A percentile compares a stretch with the other conserved stretches of the same genome.
Conservation (phyloP, 2,329 filamentous ascomycete genomes). For the Dactylellina sp. region DNA sequence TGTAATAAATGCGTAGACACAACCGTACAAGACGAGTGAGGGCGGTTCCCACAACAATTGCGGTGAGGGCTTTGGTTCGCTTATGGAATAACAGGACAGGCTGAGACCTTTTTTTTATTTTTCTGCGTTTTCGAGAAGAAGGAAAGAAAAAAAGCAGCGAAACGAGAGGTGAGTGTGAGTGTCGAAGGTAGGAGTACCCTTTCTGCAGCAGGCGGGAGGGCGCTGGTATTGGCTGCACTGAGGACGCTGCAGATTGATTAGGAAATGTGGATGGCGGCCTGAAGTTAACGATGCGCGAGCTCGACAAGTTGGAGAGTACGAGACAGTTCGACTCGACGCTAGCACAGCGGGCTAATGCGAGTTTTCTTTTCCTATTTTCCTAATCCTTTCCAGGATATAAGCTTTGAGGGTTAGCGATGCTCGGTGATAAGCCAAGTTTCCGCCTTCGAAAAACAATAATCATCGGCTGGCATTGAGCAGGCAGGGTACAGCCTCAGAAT, state of each 20-base stretch:
- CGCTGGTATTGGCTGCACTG: constrained; percentile 13
- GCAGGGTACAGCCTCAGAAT: constrained; percentile 4
- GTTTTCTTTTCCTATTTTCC: constrained; percentile 20
- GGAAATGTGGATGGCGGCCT: constrained; percentile 18
- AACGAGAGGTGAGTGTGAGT: background rate
- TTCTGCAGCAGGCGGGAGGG: constrained; percentile 1
- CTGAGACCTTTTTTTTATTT: constrained; percentile 8
- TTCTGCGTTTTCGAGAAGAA: constrained; percentile 5
- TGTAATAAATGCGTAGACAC: constrained; percentile 19
- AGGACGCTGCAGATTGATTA: background rate
- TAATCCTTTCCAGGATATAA: constrained; percentile 43
- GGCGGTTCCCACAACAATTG: background rate
- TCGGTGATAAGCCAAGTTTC: constrained; percentile 41
- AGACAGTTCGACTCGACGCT: constrained; percentile 38
- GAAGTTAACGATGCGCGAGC: constrained; percentile 36
- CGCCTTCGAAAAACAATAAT: constrained; percentile 32
- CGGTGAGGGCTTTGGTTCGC: constrained; percentile 44
- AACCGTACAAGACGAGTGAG: constrained; percentile 4
- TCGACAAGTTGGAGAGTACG: background rate
- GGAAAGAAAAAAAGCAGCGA: constrained; percentile 26
- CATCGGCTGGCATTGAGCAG: constrained; percentile 1
- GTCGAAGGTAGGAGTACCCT: constrained; percentile 4
- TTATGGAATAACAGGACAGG: constrained; percentile 23
- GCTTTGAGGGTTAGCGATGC: constrained; percentile 18
- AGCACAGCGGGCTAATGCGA: constrained; percentile 24